Evolutionary conservation across 352 stramenopile genomes (phyloP).

Genomic region (Pythium coloratum): DNA sequence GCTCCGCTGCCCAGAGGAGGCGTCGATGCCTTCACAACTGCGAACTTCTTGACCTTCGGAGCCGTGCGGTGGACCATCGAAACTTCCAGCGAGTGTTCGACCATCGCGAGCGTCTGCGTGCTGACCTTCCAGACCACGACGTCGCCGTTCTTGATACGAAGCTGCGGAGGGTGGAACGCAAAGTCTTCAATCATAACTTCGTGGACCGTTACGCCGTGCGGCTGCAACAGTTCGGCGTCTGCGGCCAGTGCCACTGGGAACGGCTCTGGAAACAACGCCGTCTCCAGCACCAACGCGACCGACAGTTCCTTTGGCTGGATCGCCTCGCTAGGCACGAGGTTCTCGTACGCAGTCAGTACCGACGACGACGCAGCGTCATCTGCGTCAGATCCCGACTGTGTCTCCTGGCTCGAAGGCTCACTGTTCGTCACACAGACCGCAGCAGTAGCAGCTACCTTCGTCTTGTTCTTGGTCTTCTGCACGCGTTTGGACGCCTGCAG

Average conservation of each 20-base stretch:
- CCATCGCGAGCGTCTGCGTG: conserved; percentile 32
- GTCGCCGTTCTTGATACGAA: conserved; percentile 34
- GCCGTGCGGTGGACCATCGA: conserved; percentile 11
- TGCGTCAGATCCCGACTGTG: conserved; percentile 60
- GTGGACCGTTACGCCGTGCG: conserved; percentile 25
- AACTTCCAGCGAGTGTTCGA: conserved; percentile 42
- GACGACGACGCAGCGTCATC: conserved; percentile 39
- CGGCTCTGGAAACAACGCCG: conserved; percentile 28
- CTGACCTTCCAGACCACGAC: conserved; percentile 44
- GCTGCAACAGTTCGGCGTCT: not conserved
- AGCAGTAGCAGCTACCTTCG: not conserved
- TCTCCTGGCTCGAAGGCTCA: conserved; percentile 72
- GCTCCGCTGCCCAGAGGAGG: conserved; percentile 29
- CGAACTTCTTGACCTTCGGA: not conserved
- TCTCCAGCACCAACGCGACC: not conserved
- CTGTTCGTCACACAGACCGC: not conserved
- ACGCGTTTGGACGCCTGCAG: conserved; percentile 32
- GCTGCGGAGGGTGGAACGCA: conserved; percentile 30
- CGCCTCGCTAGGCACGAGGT: conserved; percentile 11
- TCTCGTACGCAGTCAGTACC: conserved; percentile 28
- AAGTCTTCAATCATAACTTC: conserved; percentile 44
- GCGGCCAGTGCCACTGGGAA: conserved; percentile 28
- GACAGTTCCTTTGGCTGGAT: conserved; percentile 16
- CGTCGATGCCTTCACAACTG: conserved; percentile 23
- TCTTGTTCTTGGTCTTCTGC: conserved; percentile 20